Evolutionary conservation across 805 yeast species (phyloP).

Genomic region (Tetrapisispora taiwanensis): DNA sequence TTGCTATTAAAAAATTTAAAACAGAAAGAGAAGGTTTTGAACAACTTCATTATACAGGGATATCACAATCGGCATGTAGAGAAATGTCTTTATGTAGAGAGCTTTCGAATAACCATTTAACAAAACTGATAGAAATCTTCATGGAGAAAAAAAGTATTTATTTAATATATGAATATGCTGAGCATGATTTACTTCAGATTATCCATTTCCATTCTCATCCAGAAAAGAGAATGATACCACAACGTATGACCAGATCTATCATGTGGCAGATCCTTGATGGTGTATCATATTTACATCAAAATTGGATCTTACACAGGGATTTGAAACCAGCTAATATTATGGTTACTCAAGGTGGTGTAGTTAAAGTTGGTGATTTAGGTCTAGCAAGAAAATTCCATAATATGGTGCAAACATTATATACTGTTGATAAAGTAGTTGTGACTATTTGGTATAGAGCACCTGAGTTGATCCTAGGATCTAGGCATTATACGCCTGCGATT

Average conservation of each 20-base stretch:
- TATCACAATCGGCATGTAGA: constrained; percentile 89
- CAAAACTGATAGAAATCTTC: constrained; percentile 70
- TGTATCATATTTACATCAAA: constrained; percentile 81
- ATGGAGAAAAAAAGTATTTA: constrained; percentile 83
- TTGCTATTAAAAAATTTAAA: constrained; percentile 92
- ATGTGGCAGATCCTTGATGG: constrained; percentile 92
- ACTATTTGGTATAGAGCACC: constrained; percentile 97
- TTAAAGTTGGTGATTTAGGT: constrained; percentile 92
- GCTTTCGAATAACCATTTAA: constrained; percentile 67
- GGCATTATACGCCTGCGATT: constrained; percentile 87
- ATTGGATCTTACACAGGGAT: constrained; percentile 94
- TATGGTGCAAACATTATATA: constrained; percentile 74
- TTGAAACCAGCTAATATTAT: constrained; percentile 95
- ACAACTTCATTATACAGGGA: constrained; percentile 81
- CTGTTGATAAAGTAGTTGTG: constrained; percentile 93
- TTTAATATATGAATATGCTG: constrained; percentile 94
- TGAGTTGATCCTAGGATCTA: constrained; percentile 77
- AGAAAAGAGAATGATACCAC: constrained; percentile 68
- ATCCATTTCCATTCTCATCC: constrained; percentile 93
- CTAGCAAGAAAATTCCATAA: constrained; percentile 80
- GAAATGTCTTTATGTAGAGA: constrained; percentile 95
- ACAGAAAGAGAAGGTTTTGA: constrained; percentile 84
- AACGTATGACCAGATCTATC: constrained; percentile 67
- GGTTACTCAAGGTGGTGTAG: constrained; percentile 84
- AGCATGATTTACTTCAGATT: constrained; percentile 87